Base-by-base conservation (phyloP, 495 filamentous ascomycete species). In the Aspergillus steynii region DNA sequence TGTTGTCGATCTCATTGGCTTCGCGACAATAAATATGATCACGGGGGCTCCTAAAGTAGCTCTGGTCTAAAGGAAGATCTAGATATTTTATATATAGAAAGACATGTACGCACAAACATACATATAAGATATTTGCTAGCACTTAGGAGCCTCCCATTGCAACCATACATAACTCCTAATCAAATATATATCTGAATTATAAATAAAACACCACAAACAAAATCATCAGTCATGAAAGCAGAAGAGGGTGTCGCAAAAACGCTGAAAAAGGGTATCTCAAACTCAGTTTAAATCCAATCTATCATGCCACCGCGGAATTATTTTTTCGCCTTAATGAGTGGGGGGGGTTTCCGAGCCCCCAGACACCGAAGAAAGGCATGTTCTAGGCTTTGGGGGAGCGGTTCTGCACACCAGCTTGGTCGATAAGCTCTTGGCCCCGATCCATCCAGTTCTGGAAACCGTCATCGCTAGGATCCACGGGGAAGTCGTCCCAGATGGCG, bases 391-490 rank as follows among this genome's bases (percentile, higher is more conserved):
- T 78, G 29, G 76, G 70, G 27, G 77, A 53, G 47, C 64, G 71
- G 48, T 63, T 56, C 4, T 72, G 75, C n/a, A 75, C 75, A 25
- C 78, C 78, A n/a, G 77, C 73, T 60, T 77, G 68, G 56, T 79
- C 76, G 32, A 81, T 78, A 53, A 81, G 66, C 12, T 78, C 77
- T 27, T 63, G 62, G 5, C 79, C 79, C 8, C 68, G 69, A 1
- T 72, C 70, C 61, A 81, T 75, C 79, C 79, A 81, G 20, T 55
- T 50, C 31, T 72, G 58, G 66, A 80, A 82, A 32, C 80, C 80
- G 6, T 68, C 69, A 32, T 80, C 77, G 3, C 73, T 71, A 4
- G 78, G 65, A 58, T 80, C 76, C 4, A 68, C 64, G 4, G 80
- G 80, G 61, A 79, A 78, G 48, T 81, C 76, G 46, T 80, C 78